Percentiles rank a stretch among this genome's conserved stretches.
Evolutionary conservation across 148 eudicot species (phyloP).

Genomic region (Persicaria maculosa): DNA sequence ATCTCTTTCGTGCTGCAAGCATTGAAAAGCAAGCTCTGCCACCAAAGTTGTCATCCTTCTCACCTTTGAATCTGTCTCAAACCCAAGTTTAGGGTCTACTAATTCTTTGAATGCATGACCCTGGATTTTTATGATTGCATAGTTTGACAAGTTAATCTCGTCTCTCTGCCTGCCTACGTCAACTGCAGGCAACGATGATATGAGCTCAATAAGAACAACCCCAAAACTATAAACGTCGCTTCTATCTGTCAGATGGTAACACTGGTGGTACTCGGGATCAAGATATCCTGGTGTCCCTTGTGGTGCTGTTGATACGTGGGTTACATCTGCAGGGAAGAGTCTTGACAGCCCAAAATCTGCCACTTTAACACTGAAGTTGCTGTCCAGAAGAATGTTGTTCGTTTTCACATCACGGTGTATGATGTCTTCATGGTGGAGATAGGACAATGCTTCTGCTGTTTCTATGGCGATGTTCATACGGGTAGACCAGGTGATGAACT

Average conservation of each 20-base stretch:
- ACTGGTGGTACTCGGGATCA: constrained; percentile 50
- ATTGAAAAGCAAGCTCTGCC: constrained; percentile 44
- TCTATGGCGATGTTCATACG: constrained; percentile 52
- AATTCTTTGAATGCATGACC: constrained; percentile 25
- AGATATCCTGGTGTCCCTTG: constrained; percentile 59
- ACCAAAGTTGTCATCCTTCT: constrained; percentile 34
- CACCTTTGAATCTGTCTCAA: constrained; percentile 23
- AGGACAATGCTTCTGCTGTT: constrained; percentile 46
- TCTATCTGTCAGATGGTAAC: constrained; percentile 47
- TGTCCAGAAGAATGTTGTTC: constrained; percentile 42
- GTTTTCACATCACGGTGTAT: constrained; percentile 62
- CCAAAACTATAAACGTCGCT: constrained; percentile 63
- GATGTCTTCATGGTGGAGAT: constrained; percentile 46
- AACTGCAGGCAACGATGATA: constrained; percentile 49
- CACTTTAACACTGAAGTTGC: constrained; percentile 41
- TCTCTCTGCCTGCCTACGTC: constrained; percentile 32
- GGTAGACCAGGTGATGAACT: constrained; percentile 30
- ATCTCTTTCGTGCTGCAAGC: constrained; percentile 38
- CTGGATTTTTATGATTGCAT: constrained; percentile 40
- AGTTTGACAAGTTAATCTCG: constrained; percentile 46
- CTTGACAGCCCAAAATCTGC: constrained; percentile 68
- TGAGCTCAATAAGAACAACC: constrained; percentile 49
- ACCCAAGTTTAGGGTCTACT: constrained; percentile 36
- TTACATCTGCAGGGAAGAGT: constrained; percentile 35
- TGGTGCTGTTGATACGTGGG: constrained; percentile 57